Percentiles rank a stretch among this genome's conserved stretches.
phyloP scores from a whole-genome alignment of 768 basidiomycete genomes.

The Tephrocybe sp. region DNA sequence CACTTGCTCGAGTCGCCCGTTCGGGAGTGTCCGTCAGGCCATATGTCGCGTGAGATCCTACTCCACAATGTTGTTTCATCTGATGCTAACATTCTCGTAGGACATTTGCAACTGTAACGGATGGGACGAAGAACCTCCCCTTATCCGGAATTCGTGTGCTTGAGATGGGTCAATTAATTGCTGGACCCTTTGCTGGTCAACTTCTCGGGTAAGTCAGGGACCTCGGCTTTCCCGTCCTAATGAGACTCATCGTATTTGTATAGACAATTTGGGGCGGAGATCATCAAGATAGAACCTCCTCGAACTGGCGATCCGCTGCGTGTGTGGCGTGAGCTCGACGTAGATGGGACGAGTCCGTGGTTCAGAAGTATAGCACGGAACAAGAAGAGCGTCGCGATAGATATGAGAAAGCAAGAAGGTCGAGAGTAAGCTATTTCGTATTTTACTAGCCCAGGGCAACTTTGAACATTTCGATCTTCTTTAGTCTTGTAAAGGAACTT shows the following conservation, averaged over 20 bases:
- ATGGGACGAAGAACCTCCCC: constrained; percentile 41
- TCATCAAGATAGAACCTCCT: constrained; percentile 73
- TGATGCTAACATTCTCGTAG: constrained; percentile 2
- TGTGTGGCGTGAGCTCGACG: constrained; percentile 70
- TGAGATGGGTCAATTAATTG: constrained; percentile 71
- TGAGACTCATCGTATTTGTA: not conserved
- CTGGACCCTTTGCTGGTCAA: constrained; percentile 73
- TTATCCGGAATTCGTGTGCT: constrained; percentile 63
- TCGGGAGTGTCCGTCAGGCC: not conserved
- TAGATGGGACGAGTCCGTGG: constrained; percentile 74
- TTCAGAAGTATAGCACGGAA: constrained; percentile 70
- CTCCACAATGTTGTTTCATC: not conserved
- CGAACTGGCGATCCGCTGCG: constrained; percentile 64
- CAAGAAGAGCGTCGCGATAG: constrained; percentile 74
- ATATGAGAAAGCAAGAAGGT: constrained; percentile 60
- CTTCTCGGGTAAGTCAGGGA: constrained; percentile 66
- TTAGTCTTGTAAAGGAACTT: constrained; percentile 59
- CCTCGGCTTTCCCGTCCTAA: not conserved
- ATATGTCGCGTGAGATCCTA: constrained; percentile 2
- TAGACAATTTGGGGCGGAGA: constrained; percentile 72
- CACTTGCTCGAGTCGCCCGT: not conserved
- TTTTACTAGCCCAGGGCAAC: too few relatives aligned
- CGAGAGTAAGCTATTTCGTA: constrained; percentile 28
- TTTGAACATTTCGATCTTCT: too few relatives aligned
- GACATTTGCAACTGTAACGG: constrained; percentile 13